Conservation (phyloP, 805 yeast genomes). For the Yamadazyma takamatsuzukensis region DNA sequence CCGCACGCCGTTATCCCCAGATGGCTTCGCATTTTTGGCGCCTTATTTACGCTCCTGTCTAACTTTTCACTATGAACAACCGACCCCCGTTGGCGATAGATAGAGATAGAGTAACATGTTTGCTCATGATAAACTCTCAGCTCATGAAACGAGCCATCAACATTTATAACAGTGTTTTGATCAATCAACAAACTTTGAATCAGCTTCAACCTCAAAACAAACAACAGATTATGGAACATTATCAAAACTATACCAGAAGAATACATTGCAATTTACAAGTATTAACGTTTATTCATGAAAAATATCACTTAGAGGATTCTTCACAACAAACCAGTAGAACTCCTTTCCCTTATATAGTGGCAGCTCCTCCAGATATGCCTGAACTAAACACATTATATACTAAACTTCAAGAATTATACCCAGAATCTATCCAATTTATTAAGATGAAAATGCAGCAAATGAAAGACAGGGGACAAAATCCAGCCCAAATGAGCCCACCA, state of each 20-base stretch:
- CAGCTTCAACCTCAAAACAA: conserved; percentile 31
- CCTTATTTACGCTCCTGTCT: neutral
- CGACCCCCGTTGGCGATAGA: conserved; percentile 13
- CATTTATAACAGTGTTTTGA: conserved; percentile 31
- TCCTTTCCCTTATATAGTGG: conserved; percentile 46
- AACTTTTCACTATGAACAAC: conserved; percentile 1
- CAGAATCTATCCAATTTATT: conserved; percentile 47
- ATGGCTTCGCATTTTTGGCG: conserved; percentile 1
- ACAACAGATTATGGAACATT: conserved; percentile 30
- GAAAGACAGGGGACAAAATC: conserved; percentile 25
- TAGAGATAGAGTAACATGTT: conserved; percentile 40
- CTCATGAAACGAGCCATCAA: conserved; percentile 39
- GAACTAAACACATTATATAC: conserved; percentile 47
- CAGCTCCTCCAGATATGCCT: conserved; percentile 55
- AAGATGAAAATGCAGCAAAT: conserved; percentile 38
- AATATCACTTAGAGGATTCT: conserved; percentile 31
- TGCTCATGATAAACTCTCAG: conserved; percentile 39
- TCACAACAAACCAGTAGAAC: conserved; percentile 22
- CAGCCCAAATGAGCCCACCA: conserved; percentile 1
- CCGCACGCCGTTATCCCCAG: too few relatives aligned
- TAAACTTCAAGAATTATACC: conserved; percentile 47
- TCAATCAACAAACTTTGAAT: conserved; percentile 31
- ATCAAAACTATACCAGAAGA: conserved; percentile 38
- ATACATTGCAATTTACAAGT: conserved; percentile 41
- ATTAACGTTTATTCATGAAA: conserved; percentile 35